These are phyloP conservation scores for Wallacemonas sp. DNA, from an alignment of 208 protist genomes.

Conservation along the genomic window DNA sequence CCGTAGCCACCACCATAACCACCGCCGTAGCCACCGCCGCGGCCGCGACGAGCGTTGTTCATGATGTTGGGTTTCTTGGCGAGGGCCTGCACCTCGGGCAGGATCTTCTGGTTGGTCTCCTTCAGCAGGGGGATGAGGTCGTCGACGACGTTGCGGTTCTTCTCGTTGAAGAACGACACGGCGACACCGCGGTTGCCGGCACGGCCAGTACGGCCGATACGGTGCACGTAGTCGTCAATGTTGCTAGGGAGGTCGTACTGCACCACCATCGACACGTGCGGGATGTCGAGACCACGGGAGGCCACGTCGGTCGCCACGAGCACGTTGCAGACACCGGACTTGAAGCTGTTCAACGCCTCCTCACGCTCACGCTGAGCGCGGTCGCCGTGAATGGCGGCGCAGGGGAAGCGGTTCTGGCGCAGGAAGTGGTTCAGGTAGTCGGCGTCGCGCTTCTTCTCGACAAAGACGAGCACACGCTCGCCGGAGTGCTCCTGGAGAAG, in stretches of 20 bases:
- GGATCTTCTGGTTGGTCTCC: conserved; percentile 82
- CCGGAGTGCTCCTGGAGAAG: conserved; percentile 69
- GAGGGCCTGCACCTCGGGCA: conserved; percentile 72
- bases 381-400: conserved; percentile 97
- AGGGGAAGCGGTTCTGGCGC: conserved; percentile 68
- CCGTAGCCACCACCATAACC: conserved; percentile 37
- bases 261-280: conserved; percentile 96
- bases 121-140: conserved; percentile 84
- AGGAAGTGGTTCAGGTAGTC: conserved; percentile 95
- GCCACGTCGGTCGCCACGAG: conserved; percentile 98
- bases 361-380: conserved; percentile 93
- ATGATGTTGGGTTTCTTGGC: conserved; percentile 77
- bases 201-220: conserved; percentile 99
- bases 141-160: conserved; percentile 91
- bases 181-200: conserved; percentile 96
- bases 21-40: conserved; percentile 59
- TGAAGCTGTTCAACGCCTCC: conserved; percentile 91
- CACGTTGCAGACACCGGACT: conserved; percentile 81
- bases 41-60: conserved; percentile 42
- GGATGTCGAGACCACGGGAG: conserved; percentile 97
- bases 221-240: conserved; percentile 99
- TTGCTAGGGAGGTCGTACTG: conserved; percentile 98
- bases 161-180: conserved; percentile 96
- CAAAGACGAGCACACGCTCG: conserved; percentile 95
- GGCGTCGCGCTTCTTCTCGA: conserved; percentile 99